These are phyloP conservation scores for Pythium dissotocum DNA, from an alignment of 352 stramenopile species.

Conservation along the genomic window DNA sequence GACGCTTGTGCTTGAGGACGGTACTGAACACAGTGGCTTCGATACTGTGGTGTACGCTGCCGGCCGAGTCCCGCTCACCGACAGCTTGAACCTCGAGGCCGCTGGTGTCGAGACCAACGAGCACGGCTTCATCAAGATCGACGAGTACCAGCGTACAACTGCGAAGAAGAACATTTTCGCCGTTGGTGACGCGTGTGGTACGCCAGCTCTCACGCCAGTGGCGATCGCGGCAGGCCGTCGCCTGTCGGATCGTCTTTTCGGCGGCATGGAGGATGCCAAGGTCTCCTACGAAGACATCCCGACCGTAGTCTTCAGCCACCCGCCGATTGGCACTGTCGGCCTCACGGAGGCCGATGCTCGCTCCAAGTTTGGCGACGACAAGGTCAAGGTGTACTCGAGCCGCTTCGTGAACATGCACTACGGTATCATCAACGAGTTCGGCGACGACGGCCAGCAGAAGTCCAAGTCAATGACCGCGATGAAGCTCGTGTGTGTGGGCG, in stretches of 20 bases:
- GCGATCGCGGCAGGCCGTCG: slow-evolving; percentile 87
- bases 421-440: slow-evolving; percentile 78
- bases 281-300: slow-evolving; percentile 94
- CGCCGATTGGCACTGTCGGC: slow-evolving; percentile 94
- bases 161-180: slow-evolving; percentile 87
- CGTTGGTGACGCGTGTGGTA: slow-evolving; percentile 82
- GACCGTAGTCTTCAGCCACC: slow-evolving; percentile 98
- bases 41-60: slow-evolving; percentile 69
- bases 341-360: slow-evolving; percentile 93
- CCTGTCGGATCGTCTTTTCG: slow-evolving; percentile 91
- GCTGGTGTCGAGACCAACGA: slow-evolving; percentile 81
- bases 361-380: slow-evolving; percentile 90
- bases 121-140: slow-evolving; percentile 86
- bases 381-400: slow-evolving; percentile 95
- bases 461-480: slow-evolving; percentile 95
- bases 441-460: slow-evolving; percentile 44
- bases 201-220: slow-evolving; percentile 82
- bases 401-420: slow-evolving; percentile 97
- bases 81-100: slow-evolving; percentile 76
- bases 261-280: slow-evolving; percentile 68
- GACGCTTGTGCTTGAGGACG: slow-evolving; percentile 52
- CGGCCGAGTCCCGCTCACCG: slow-evolving; percentile 84
- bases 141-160: slow-evolving; percentile 87
- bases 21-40: slow-evolving; percentile 41
- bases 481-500: slow-evolving; percentile 92